A percentile compares a stretch with the other conserved stretches of the same genome.
phyloP scores from a whole-genome alignment of 1,284 basidiomycete genomes.

The Pseudomicrostroma phylloplanum region DNA sequence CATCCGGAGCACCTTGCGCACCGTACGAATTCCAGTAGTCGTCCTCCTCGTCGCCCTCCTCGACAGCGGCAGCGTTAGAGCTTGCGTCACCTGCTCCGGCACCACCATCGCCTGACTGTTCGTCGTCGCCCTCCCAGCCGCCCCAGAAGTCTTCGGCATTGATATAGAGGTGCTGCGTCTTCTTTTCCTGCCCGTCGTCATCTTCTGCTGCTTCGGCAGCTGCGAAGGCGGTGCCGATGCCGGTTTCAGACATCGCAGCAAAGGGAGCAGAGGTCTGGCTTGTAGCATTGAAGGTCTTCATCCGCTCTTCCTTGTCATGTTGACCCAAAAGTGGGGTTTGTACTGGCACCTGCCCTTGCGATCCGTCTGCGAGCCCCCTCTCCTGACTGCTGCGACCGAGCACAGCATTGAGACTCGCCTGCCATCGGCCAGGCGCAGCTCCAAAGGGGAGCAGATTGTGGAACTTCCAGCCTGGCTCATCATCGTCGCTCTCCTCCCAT shows the following conservation, averaged over 20 bases:
- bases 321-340: neutral
- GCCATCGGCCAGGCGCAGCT: neutral
- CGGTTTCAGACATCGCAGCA: no score
- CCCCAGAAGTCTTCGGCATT: conserved; percentile 5
- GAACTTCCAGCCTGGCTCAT: neutral
- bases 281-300: neutral
- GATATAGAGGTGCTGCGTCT: neutral
- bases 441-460: conserved; percentile 2
- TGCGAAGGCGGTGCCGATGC: neutral
- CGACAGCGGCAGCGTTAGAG: no score
- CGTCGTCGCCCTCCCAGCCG: conserved; percentile 3
- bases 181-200: neutral
- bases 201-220: neutral
- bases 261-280: neutral
- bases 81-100: neutral
- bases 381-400: neutral
- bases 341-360: neutral
- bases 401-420: neutral
- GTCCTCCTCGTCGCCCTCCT: neutral
- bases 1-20: neutral
- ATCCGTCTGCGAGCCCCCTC: neutral
- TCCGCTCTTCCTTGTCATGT: no score
- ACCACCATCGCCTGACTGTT: neutral
- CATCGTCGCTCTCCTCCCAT: neutral
- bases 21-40: conserved; percentile 5